Percentiles rank a stretch among this genome's conserved stretches.
Conservation (phyloP, 108 stramenopile species). For the Nitzschia palea region DNA sequence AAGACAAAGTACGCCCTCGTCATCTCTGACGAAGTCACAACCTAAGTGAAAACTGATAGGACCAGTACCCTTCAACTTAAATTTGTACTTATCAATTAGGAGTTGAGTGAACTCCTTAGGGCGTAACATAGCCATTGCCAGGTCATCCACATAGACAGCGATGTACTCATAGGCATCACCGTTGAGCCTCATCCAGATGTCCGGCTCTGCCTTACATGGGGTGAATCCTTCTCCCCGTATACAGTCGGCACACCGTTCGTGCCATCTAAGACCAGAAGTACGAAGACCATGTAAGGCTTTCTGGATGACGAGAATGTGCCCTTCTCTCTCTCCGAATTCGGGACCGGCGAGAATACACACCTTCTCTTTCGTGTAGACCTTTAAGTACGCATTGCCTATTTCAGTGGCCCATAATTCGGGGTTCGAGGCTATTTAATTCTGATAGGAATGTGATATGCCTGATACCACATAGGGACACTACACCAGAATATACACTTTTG, state of each 20-base stretch:
- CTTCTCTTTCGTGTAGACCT: conserved; percentile 32
- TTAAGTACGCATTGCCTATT: conserved; percentile 22
- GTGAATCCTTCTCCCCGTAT: conserved; percentile 25
- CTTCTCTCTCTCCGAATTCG: conserved; percentile 36
- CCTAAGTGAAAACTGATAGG: conserved; percentile 30
- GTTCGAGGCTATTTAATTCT: conserved; percentile 27
- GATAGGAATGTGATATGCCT: background rate
- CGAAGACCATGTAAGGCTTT: conserved; percentile 39
- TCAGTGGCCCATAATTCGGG: conserved; percentile 31
- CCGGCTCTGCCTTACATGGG: conserved; percentile 35
- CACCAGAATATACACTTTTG: conserved; percentile 34
- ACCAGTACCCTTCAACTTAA: conserved; percentile 41
- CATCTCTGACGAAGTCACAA: conserved; percentile 29
- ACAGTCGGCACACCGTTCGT: conserved; percentile 12
- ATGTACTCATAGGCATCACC: conserved; percentile 33
- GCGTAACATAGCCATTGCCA: conserved; percentile 9
- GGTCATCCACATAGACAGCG: conserved; percentile 34
- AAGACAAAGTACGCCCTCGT: conserved; percentile 17
- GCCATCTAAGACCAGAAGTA: background rate
- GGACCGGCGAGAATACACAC: conserved; percentile 40
- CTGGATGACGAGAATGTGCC: conserved; percentile 23
- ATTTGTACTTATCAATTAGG: conserved; percentile 15
- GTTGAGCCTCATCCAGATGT: conserved; percentile 35
- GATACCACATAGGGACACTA: conserved; percentile 22
- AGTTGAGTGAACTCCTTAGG: conserved; percentile 12